Evolutionary conservation across 2,329 filamentous ascomycete species (phyloP).

Genomic region (Paecilomyces sp.): DNA sequence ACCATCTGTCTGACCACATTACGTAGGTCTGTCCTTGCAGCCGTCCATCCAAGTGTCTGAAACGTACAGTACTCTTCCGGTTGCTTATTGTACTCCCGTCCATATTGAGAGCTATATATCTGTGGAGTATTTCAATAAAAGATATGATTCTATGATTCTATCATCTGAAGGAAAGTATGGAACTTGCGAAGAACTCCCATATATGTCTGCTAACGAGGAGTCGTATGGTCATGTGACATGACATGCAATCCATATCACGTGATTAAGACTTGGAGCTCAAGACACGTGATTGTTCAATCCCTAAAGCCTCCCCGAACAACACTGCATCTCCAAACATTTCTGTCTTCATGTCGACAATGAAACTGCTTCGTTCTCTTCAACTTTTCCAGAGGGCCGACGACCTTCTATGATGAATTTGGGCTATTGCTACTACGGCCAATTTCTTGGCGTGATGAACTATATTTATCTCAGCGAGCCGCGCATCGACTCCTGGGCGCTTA

Average conservation of each 20-base stretch:
- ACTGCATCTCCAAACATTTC: not conserved
- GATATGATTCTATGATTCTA: no score
- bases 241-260: not conserved
- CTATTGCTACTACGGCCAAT: not conserved
- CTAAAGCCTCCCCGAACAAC: not conserved
- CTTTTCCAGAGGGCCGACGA: not conserved
- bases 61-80: no score
- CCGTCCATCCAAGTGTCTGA: no score
- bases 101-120: no score
- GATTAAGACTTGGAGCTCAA: not conserved
- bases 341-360: not conserved
- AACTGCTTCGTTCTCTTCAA: not conserved
- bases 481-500: conserved; percentile 26
- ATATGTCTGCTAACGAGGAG: no score
- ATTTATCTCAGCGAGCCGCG: conserved; percentile 24
- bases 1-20: no score
- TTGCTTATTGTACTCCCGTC: no score
- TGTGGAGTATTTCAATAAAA: no score
- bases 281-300: not conserved
- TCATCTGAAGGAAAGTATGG: no score
- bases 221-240: not conserved
- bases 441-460: conserved; percentile 7
- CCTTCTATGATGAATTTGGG: not conserved
- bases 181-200: no score
- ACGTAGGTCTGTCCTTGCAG: no score